A percentile compares a stretch with the other conserved stretches of the same genome.
phyloP scores from a whole-genome alignment of 2,329 filamentous ascomycete genomes.

The Zymoseptoria ardabiliae region DNA sequence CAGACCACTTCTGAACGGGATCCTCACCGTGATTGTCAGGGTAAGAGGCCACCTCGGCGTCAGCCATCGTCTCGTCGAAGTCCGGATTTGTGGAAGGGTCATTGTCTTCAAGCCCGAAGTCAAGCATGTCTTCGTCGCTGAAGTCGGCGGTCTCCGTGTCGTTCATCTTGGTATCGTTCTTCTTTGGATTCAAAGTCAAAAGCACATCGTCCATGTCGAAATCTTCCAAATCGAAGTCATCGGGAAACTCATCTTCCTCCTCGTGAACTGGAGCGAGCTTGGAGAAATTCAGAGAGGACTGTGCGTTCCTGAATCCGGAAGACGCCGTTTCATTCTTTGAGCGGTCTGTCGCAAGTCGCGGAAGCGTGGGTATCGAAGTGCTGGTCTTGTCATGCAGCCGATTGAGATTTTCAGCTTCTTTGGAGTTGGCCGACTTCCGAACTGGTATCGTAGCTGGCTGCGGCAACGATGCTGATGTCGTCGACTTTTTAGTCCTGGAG shows the following conservation, averaged over 20 bases:
- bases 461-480: background rate
- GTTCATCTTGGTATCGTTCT: constrained; percentile 1
- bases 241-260: constrained; percentile 3
- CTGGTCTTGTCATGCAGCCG: constrained; percentile 21
- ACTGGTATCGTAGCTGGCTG: background rate
- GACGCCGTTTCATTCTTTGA: background rate
- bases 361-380: constrained; percentile 15
- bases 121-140: constrained; percentile 18
- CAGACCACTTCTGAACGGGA: background rate
- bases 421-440: constrained; percentile 4
- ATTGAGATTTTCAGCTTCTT: constrained; percentile 16
- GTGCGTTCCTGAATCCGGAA: background rate
- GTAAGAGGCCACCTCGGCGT: constrained; percentile 1
- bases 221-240: constrained; percentile 17
- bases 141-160: background rate
- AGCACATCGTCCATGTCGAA: constrained; percentile 12
- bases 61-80: background rate
- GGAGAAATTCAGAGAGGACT: background rate
- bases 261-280: background rate
- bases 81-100: background rate
- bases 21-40: background rate
- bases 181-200: background rate
- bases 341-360: constrained; percentile 6
- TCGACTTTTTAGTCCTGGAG: constrained; percentile 14
- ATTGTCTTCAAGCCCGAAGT: constrained; percentile 3